phyloP scores from a whole-genome alignment of 352 stramenopile species.

The Globisporangium alternatum region DNA sequence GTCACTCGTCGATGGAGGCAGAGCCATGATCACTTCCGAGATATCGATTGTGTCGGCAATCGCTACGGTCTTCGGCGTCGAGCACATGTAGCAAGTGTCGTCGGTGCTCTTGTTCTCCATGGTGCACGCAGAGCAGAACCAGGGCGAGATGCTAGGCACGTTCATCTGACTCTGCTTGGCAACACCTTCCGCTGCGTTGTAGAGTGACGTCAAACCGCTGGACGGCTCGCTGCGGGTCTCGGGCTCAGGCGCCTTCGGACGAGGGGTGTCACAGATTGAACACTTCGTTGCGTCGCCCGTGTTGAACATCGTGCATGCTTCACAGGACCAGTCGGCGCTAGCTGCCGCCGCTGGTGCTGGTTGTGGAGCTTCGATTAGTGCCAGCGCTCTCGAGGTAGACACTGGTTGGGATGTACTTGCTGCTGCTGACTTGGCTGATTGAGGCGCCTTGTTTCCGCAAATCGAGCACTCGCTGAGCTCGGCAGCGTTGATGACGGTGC shows the following conservation, averaged over 20 bases:
- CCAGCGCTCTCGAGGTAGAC: constrained; percentile 52
- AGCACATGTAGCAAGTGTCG: constrained; percentile 70
- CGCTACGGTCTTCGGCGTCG: constrained; percentile 39
- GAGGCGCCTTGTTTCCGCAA: constrained; percentile 46
- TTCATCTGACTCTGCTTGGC: constrained; percentile 26
- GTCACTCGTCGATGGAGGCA: constrained; percentile 27
- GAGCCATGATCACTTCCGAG: constrained; percentile 29
- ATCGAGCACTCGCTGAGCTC: constrained; percentile 58
- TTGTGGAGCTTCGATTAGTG: constrained; percentile 31
- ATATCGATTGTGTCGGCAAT: constrained; percentile 36
- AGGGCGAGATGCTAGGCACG: constrained; percentile 21
- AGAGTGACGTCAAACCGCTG: constrained; percentile 67
- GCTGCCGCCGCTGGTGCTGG: background rate
- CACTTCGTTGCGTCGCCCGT: constrained; percentile 52
- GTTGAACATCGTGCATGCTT: constrained; percentile 82
- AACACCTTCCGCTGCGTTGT: constrained; percentile 57
- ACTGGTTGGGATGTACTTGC: constrained; percentile 12
- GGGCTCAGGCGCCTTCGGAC: constrained; percentile 24
- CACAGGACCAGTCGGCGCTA: constrained; percentile 61
- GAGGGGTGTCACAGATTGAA: constrained; percentile 63
- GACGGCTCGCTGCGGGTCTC: constrained; percentile 23
- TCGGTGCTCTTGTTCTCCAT: constrained; percentile 71
- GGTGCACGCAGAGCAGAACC: constrained; percentile 68
- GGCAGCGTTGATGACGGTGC: constrained; percentile 75
- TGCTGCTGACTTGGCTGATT: constrained; percentile 19